Evolutionary conservation across 2,329 filamentous ascomycete genomes (phyloP).

Genomic region (Hawksworthiomyces lignivorus): DNA sequence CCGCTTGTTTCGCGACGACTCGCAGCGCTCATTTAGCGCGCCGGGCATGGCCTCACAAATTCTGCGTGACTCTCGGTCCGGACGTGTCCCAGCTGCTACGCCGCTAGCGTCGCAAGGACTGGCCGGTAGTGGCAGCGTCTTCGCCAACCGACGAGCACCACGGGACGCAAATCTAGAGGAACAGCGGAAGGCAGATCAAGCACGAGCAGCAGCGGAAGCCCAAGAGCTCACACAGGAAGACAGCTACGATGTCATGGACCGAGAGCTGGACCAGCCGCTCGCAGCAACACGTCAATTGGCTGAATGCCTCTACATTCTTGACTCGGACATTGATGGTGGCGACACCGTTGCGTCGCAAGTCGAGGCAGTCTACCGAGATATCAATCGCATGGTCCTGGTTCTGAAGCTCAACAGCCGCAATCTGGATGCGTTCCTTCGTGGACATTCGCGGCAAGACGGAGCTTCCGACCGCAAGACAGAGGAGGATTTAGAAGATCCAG

Average conservation of each 20-base stretch:
- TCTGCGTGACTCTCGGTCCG: constrained; percentile 31
- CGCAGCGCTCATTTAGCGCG: constrained; percentile 50
- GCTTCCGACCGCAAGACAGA: constrained; percentile 43
- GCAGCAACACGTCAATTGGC: constrained; percentile 56
- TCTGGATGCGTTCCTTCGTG: constrained; percentile 57
- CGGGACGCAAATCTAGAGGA: constrained; percentile 43
- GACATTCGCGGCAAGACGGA: constrained; percentile 51
- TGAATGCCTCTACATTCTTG: constrained; percentile 49
- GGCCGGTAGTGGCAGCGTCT: constrained; percentile 1
- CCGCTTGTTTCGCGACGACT: constrained; percentile 45
- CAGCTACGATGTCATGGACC: constrained; percentile 56
- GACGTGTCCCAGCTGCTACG: constrained; percentile 19
- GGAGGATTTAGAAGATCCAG: constrained; percentile 60
- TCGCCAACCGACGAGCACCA: constrained; percentile 29
- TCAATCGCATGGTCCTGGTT: constrained; percentile 91
- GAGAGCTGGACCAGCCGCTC: constrained; percentile 51
- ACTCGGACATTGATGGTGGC: constrained; percentile 43
- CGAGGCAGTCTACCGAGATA: constrained; percentile 66
- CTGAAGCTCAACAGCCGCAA: constrained; percentile 74
- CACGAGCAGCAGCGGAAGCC: constrained; percentile 47
- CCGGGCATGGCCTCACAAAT: constrained; percentile 52
- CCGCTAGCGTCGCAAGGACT: constrained; percentile 11
- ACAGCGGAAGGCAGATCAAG: constrained; percentile 44
- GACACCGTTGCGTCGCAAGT: constrained; percentile 56
- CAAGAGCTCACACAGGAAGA: constrained; percentile 61